Conservation (phyloP, 495 filamentous ascomycete species). For the Aspergillus haitiensis region DNA sequence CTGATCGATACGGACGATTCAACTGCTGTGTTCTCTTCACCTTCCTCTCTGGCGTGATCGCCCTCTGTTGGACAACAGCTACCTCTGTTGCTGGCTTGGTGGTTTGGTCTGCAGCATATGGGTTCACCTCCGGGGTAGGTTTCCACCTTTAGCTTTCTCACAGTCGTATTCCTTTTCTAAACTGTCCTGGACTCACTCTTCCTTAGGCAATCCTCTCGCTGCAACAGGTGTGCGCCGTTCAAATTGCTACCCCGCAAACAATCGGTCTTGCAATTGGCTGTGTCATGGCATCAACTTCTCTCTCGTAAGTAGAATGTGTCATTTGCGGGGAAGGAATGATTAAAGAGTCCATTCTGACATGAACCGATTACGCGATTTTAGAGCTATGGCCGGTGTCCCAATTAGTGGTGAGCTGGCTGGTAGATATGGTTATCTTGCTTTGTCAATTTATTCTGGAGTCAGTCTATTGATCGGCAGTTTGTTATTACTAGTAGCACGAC, state of each 20-base stretch:
- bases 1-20: conserved; percentile 68
- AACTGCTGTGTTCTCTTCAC: conserved; percentile 65
- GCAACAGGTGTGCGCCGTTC: conserved; percentile 43
- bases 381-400: conserved; percentile 39
- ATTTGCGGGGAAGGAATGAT: not conserved
- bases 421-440: conserved; percentile 37
- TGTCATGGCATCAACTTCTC: conserved; percentile 34
- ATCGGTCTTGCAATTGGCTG: conserved; percentile 36
- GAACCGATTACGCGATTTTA: conserved; percentile 4
- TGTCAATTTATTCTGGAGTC: conserved; percentile 38
- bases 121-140: conserved; percentile 44
- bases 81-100: conserved; percentile 36
- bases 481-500: conserved; percentile 29
- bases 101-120: conserved; percentile 39
- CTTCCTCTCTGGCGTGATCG: conserved; percentile 53
- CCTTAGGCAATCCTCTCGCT: conserved; percentile 41
- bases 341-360: not conserved
- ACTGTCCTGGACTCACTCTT: not conserved
- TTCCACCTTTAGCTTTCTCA: not conserved
- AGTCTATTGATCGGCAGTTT: conserved; percentile 35
- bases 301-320: conserved; percentile 32
- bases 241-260: conserved; percentile 34
- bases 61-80: conserved; percentile 41
- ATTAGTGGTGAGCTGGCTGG: conserved; percentile 37
- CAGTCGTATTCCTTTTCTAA: not conserved